Base-by-base conservation (phyloP, 345 rosid genomes). In the Salix suchowensis region DNA sequence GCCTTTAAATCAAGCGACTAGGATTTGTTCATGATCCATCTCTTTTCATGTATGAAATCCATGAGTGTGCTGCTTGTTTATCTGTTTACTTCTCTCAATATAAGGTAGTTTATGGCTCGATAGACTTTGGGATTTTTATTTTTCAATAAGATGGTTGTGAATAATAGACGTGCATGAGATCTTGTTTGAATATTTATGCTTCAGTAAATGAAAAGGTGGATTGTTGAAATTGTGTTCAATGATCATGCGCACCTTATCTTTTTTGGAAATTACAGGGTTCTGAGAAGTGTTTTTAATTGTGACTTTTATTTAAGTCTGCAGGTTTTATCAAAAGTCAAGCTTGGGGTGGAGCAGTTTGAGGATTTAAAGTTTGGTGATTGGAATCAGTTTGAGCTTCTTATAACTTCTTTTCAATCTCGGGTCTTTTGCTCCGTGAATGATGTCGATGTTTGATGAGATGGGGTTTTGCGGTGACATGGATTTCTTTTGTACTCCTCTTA, bases 401-500 rank as follows among this genome's bases (percentile, higher is more conserved):
- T 10, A 65, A 28, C 11, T 42, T 74, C 24, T 26, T 11, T n/a
- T 77, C 68, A n/a, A 21, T 54, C 11, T 44, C 5, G 34, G 28
- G 74, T 37, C n/a, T n/a, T 67, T 40, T 42, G 26, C 6, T 40
- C 30, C 67, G 65, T 30, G 54, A 61, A 83, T 34, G 46, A 82
- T 79, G 88, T 85, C 89, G 86, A 88, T 86, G 89, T 89, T 89
- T 36, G 94, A 96, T 46, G 98, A 92, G 79, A 85, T 91, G 83
- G 97, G 93, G 11, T 82, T 91, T 75, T 91, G 94, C 28, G 89
- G 97, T 26, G 95, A 94, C 78, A 75, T 91, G 85, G 97, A 90
- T 24, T 90, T 91, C 89, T 87, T 91, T 82, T 71, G 84, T 36
- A 81, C 81, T 77, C 82, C 90, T 36, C 70, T 84, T 15, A 74